These are phyloP conservation scores for Azolla pinnata DNA, from an alignment of 75 land plant species.

Conservation along the genomic window DNA sequence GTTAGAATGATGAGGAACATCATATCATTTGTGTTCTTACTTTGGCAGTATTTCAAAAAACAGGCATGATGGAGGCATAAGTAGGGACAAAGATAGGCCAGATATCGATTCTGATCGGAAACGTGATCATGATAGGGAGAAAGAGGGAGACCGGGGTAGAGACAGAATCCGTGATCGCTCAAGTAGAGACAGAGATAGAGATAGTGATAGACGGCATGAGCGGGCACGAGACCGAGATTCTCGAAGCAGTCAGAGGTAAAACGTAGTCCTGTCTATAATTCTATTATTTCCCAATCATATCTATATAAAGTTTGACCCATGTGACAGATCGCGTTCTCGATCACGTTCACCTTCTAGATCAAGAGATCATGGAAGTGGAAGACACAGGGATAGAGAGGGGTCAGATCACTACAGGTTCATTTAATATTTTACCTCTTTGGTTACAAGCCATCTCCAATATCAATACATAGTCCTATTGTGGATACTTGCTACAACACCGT, in stretches of 20 bases:
- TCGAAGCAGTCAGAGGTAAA: slow-evolving; percentile 29
- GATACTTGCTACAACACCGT: too few species aligned
- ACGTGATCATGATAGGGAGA: slow-evolving; percentile 45
- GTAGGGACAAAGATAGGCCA: slow-evolving; percentile 51
- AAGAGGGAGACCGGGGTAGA: slow-evolving; percentile 26
- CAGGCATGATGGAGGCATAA: slow-evolving; percentile 39
- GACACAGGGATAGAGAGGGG: slow-evolving; percentile 30
- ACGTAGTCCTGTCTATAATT: background rate
- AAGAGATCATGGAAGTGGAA: slow-evolving; percentile 26
- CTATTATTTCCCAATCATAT: background rate
- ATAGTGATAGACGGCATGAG: slow-evolving; percentile 38
- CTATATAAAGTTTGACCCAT: background rate
- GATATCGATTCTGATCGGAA: slow-evolving; percentile 27
- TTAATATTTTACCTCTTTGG: background rate
- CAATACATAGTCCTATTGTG: background rate
- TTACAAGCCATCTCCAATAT: background rate
- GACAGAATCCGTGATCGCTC: slow-evolving; percentile 45
- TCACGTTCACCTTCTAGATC: slow-evolving; percentile 27
- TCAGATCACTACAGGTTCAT: slow-evolving; percentile 42
- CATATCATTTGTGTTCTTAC: background rate
- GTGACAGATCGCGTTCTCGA: slow-evolving; percentile 44
- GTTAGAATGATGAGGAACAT: background rate
- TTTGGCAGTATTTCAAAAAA: slow-evolving; percentile 46
- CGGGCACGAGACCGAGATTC: slow-evolving; percentile 28
- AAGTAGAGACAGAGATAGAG: slow-evolving; percentile 50